Percentiles rank a stretch among this genome's conserved stretches.
Evolutionary conservation across 192 early-diverging fungal genomes (phyloP).

Genomic region (Podila epicladia): DNA sequence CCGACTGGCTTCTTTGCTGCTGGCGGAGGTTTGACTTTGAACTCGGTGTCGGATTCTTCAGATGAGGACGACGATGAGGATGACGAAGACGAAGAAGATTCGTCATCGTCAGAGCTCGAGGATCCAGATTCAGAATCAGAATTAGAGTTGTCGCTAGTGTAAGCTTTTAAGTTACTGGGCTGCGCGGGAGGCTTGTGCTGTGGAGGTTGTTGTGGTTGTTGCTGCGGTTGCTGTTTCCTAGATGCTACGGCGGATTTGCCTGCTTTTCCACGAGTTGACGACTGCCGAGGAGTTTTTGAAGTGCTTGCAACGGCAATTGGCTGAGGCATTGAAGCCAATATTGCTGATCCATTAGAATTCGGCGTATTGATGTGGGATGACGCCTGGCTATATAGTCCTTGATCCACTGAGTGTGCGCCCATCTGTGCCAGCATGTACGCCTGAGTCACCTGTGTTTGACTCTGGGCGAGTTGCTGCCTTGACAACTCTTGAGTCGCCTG

Average conservation of each 20-base stretch:
- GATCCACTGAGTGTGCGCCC: neutral
- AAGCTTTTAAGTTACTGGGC: neutral
- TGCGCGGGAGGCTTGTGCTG: neutral
- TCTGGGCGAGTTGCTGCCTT: neutral
- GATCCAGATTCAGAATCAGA: slow-evolving; percentile 46
- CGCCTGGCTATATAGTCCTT: neutral
- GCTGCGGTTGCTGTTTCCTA: slow-evolving; percentile 6
- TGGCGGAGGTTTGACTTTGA: slow-evolving; percentile 45
- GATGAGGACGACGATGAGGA: slow-evolving; percentile 31
- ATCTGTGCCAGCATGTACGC: neutral
- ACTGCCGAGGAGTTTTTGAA: slow-evolving; percentile 4
- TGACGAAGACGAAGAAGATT: slow-evolving; percentile 13
- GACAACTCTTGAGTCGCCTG: neutral
- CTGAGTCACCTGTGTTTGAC: neutral
- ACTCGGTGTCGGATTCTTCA: slow-evolving; percentile 43
- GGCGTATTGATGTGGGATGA: neutral
- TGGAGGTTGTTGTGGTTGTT: neutral
- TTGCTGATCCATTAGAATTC: neutral
- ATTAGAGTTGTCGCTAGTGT: slow-evolving; percentile 23
- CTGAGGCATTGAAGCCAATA: neutral
- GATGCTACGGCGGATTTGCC: slow-evolving; percentile 1
- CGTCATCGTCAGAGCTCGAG: slow-evolving; percentile 25
- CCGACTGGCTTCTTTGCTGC: slow-evolving; percentile 35
- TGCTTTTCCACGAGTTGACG: slow-evolving; percentile 9
- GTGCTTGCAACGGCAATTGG: neutral